These are phyloP conservation scores for Microsporum canis DNA, from an alignment of 2,329 filamentous ascomycete species.

Conservation along the genomic window DNA sequence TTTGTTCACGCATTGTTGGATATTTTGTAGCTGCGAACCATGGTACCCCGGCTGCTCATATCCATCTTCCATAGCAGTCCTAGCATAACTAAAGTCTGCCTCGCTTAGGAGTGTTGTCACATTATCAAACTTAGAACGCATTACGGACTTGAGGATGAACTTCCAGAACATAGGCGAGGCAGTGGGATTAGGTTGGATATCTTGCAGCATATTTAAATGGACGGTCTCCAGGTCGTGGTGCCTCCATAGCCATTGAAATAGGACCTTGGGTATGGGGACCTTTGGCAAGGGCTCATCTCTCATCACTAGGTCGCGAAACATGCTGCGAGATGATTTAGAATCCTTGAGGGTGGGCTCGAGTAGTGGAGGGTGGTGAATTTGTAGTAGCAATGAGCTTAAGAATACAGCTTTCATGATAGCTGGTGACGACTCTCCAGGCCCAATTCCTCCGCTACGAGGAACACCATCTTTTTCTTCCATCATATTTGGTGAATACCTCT, in stretches of 20 bases:
- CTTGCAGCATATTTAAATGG: constrained; percentile 54
- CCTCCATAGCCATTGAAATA: constrained; percentile 71
- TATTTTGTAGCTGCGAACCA: constrained; percentile 64
- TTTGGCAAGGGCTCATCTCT: constrained; percentile 20
- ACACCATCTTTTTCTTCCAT: constrained; percentile 25
- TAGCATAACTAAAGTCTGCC: constrained; percentile 68
- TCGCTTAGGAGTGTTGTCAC: constrained; percentile 58
- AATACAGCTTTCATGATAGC: constrained; percentile 66
- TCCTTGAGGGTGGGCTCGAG: constrained; percentile 18
- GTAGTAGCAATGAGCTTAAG: constrained; percentile 64
- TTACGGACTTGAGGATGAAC: constrained; percentile 58
- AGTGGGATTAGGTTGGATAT: constrained; percentile 59
- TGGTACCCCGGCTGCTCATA: constrained; percentile 57
- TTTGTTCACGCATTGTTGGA: constrained; percentile 58
- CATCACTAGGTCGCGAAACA: constrained; percentile 23
- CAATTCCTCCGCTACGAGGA: constrained; percentile 48
- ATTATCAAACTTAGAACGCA: constrained; percentile 61
- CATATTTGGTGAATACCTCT: constrained; percentile 27
- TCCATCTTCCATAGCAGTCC: constrained; percentile 51
- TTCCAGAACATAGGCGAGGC: constrained; percentile 76
- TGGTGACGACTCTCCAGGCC: constrained; percentile 50
- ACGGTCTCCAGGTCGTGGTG: constrained; percentile 62
- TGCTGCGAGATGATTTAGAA: constrained; percentile 16
- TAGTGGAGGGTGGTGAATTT: constrained; percentile 60
- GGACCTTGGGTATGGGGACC: constrained; percentile 55